Evolutionary conservation across 2,329 filamentous ascomycete genomes (phyloP).

Genomic region (Reticulascus tulasneorum): DNA sequence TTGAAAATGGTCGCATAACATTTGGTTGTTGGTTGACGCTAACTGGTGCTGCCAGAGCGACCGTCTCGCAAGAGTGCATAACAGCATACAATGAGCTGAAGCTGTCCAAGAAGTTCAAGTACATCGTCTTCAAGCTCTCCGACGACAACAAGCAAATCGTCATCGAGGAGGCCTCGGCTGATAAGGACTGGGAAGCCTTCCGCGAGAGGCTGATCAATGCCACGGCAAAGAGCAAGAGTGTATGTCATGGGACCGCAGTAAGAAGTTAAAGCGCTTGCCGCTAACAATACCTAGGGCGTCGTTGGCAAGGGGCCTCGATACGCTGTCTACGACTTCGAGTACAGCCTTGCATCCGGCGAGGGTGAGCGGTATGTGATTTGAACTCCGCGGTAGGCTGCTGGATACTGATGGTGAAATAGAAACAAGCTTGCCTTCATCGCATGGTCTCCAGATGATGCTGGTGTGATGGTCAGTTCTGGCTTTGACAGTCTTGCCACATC

Average conservation of each 20-base stretch:
- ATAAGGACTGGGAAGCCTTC: constrained; percentile 68
- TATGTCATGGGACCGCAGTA: constrained; percentile 30
- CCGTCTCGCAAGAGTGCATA: constrained; percentile 69
- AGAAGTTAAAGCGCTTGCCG: not conserved
- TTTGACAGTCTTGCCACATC: not conserved
- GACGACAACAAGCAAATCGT: constrained; percentile 80
- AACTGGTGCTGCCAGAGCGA: constrained; percentile 51
- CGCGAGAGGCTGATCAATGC: constrained; percentile 72
- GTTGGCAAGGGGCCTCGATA: constrained; percentile 71
- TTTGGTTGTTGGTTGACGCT: constrained; percentile 11
- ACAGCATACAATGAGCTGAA: constrained; percentile 75
- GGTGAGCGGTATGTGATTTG: constrained; percentile 56
- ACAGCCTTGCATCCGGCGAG: constrained; percentile 67
- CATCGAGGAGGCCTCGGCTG: constrained; percentile 67
- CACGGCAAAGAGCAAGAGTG: constrained; percentile 67
- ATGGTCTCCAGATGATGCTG: constrained; percentile 79
- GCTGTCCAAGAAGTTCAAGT: constrained; percentile 77
- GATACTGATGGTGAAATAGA: constrained; percentile 32
- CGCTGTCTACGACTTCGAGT: constrained; percentile 82
- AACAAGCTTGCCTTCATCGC: constrained; percentile 77
- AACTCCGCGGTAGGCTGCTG: constrained; percentile 4
- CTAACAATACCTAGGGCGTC: constrained; percentile 39
- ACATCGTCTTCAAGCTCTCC: constrained; percentile 83
- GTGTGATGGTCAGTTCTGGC: constrained; percentile 60
- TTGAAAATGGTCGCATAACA: constrained; percentile 7